Percentiles rank a stretch among this genome's conserved stretches.
Evolutionary conservation across 1,139 yeast species (phyloP).

Genomic region (Saccharomyces hybrid): DNA sequence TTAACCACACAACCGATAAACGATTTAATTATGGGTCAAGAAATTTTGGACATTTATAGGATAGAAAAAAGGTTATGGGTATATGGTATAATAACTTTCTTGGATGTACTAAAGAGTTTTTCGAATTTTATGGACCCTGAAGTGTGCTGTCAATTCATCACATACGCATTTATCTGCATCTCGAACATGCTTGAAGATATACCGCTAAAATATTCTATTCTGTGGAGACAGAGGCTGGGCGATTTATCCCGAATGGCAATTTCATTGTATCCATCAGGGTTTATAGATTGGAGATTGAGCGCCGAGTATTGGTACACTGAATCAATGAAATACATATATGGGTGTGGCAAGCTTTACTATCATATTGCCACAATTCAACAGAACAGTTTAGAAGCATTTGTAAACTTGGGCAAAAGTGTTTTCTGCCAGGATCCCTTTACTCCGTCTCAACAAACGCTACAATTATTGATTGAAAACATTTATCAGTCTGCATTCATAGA

Average conservation of each 20-base stretch:
- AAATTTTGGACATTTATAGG: slow-evolving; percentile 65
- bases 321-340: slow-evolving; percentile 62
- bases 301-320: slow-evolving; percentile 72
- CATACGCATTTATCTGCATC: slow-evolving; percentile 34
- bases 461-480: slow-evolving; percentile 69
- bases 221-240: slow-evolving; percentile 78
- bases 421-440: slow-evolving; percentile 75
- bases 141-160: slow-evolving; percentile 37
- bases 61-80: slow-evolving; percentile 78
- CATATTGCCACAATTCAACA: slow-evolving; percentile 80
- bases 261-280: slow-evolving; percentile 65
- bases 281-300: slow-evolving; percentile 72
- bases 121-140: slow-evolving; percentile 42
- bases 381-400: slow-evolving; percentile 70
- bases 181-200: slow-evolving; percentile 47
- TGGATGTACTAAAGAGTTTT: slow-evolving; percentile 71
- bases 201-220: slow-evolving; percentile 40
- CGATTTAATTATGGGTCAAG: slow-evolving; percentile 44
- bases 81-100: slow-evolving; percentile 69
- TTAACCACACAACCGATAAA: slow-evolving; percentile 56
- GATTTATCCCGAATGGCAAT: slow-evolving; percentile 78
- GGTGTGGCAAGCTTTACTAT: slow-evolving; percentile 73
- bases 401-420: slow-evolving; percentile 69
- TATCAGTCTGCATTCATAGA: slow-evolving; percentile 56
- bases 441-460: slow-evolving; percentile 68